Evolutionary conservation across 495 filamentous ascomycete genomes (phyloP).

Genomic region (Xylaria scruposa): DNA sequence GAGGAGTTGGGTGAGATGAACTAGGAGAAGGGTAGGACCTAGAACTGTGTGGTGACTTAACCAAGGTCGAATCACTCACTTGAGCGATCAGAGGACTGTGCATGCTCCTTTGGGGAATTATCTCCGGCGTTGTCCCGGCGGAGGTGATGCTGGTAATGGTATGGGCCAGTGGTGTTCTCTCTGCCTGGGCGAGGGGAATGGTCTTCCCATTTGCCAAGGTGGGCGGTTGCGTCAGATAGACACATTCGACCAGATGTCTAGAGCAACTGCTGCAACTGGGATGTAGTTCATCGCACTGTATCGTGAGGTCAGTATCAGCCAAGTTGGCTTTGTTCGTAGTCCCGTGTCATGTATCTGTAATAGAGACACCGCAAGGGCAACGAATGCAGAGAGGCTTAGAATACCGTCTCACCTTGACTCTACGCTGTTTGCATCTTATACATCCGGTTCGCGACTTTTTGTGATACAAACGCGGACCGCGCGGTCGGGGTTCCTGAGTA

Average conservation of each 20-base stretch:
- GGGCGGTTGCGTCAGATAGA: slow-evolving; percentile 35
- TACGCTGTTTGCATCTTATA: slow-evolving; percentile 45
- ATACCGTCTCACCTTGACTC: slow-evolving; percentile 42
- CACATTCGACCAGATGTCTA: slow-evolving; percentile 46
- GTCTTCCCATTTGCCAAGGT: slow-evolving; percentile 9
- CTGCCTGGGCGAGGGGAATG: neutral
- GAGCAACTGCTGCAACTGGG: slow-evolving; percentile 48
- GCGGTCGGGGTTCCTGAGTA: slow-evolving; percentile 33
- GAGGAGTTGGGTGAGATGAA: slow-evolving; percentile 30
- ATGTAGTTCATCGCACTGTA: slow-evolving; percentile 48
- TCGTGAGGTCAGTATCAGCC: slow-evolving; percentile 30
- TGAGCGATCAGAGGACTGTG: slow-evolving; percentile 14
- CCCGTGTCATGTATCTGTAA: neutral
- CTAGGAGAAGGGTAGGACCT: slow-evolving; percentile 33
- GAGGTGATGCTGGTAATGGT: slow-evolving; percentile 5
- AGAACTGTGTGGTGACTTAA: slow-evolving; percentile 28
- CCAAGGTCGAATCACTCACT: slow-evolving; percentile 21
- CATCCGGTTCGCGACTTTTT: slow-evolving; percentile 47
- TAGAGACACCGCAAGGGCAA: neutral
- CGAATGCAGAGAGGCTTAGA: neutral
- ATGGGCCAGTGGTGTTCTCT: slow-evolving; percentile 2
- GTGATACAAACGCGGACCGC: slow-evolving; percentile 43
- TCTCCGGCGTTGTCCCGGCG: neutral
- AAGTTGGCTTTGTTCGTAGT: neutral
- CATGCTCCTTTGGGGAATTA: neutral